Percentiles rank a stretch among this genome's conserved stretches.
Conservation (phyloP, 495 filamentous ascomycete species). For the Penicillium lividum region DNA sequence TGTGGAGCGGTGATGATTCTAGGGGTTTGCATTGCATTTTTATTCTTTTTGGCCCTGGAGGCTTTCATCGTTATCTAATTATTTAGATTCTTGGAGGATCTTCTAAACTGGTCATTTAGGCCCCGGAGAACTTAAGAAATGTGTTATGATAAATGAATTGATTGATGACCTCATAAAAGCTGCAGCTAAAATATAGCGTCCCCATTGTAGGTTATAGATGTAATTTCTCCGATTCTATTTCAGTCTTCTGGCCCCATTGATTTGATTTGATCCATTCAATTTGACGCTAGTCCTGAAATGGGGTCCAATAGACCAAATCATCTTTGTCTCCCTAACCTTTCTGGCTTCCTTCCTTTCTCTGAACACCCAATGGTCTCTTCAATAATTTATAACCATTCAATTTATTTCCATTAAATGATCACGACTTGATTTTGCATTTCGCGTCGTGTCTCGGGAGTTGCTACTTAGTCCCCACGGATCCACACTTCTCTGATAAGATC, state of each 20-base stretch:
- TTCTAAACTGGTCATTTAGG: not conserved
- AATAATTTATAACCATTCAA: not conserved
- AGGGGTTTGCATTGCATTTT: not conserved
- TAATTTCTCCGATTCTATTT: not conserved
- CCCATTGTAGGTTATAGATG: too few relatives aligned
- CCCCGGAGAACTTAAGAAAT: not conserved
- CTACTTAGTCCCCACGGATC: constrained; percentile 9
- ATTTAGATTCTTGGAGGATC: not conserved
- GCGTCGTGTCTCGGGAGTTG: not conserved
- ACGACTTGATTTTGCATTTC: not conserved
- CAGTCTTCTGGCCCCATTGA: not conserved
- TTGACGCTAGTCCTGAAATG: not conserved
- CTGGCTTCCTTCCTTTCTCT: not conserved
- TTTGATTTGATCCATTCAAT: not conserved
- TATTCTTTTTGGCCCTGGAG: not conserved
- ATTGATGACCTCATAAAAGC: not conserved
- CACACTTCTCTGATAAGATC: constrained; percentile 22
- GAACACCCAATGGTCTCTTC: not conserved
- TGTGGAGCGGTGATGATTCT: constrained; percentile 7
- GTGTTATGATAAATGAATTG: not conserved
- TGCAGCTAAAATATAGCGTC: too few relatives aligned
- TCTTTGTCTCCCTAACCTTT: not conserved
- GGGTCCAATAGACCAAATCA: not conserved
- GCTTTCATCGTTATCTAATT: not conserved
- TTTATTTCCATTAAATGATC: not conserved